Base-by-base conservation (phyloP, 2,329 filamentous ascomycete species). In the Microdochium trichocladiopsis region DNA sequence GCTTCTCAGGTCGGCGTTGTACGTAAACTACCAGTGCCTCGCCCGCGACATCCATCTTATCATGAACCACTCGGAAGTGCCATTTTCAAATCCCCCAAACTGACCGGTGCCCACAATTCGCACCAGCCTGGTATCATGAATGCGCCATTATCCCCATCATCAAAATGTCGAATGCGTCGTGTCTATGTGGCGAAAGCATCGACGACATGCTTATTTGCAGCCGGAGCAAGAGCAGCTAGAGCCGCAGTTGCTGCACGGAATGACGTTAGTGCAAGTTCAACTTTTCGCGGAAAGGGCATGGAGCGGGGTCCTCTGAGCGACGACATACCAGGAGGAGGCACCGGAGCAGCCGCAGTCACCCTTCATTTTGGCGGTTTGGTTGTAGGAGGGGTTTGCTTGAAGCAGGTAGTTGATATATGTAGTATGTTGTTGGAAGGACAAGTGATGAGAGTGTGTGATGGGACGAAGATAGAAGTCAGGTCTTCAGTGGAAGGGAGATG, bases 281-380 rank as follows among this genome's bases (percentile, higher is more conserved):
- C n/a, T 31, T 31, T 8, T 31, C 8, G 14, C 8, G 28, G 28
- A 14, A 31, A 14, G 28, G 28, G 28, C 28, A 31, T 31, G n/a
- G n/a, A n/a, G n/a, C n/a, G n/a, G n/a, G n/a, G n/a, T n/a, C n/a
- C n/a, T n/a, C n/a, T n/a, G n/a, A n/a, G n/a, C n/a, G n/a, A n/a
- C n/a, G 41, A 22, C 41, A 12, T 45, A 45, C 41, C 41, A 58
- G 51, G 53, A 51, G 48, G 55, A 57, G 51, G 56, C 48, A 56
- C 56, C 55, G 55, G 56, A 58, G 56, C 56, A 58, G 56, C 56
- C 56, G 47, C 57, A 58, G 53, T 57, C 57, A 53, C 57, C 57
- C 57, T 58, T 58, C 57, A 58, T 58, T 55, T 57, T 58, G 56
- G 53, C 55, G 55, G 52, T 57, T 53, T 37, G 52, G 51, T 50